Evolutionary conservation across 225 moss, liverwort and hornwort genomes (phyloP).

Genomic region (Sphagnum tenellum): DNA sequence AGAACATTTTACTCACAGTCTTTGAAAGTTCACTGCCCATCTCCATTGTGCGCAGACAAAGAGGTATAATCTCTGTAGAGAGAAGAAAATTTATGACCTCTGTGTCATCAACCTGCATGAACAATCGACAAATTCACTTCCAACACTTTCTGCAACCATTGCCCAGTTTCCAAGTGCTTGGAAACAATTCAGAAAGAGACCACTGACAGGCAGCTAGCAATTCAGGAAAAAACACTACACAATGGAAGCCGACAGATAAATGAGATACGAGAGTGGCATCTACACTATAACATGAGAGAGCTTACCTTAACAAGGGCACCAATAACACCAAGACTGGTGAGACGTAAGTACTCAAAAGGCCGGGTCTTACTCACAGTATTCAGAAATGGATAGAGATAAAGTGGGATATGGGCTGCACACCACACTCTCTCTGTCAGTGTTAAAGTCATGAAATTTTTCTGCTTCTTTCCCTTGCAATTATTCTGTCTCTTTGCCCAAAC

Average conservation of each 20-base stretch:
- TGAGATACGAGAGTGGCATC: too few relatives aligned
- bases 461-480: too few relatives aligned
- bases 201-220: too few relatives aligned
- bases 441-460: too few relatives aligned
- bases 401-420: constrained; percentile 84
- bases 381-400: constrained; percentile 96
- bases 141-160: too few relatives aligned
- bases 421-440: too few relatives aligned
- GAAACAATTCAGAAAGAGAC: too few relatives aligned
- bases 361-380: constrained; percentile 98
- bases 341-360: constrained; percentile 95
- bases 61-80: constrained; percentile 90
- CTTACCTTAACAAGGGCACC: constrained; percentile 91
- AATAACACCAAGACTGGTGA: constrained; percentile 97
- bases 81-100: constrained; percentile 99
- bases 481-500: too few relatives aligned
- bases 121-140: not conserved
- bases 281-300: too few relatives aligned
- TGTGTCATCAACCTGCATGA: constrained; percentile 86
- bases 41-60: constrained; percentile 97
- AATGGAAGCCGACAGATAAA: too few relatives aligned
- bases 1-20: constrained; percentile 45
- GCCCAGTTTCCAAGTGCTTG: too few relatives aligned
- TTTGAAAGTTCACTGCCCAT: constrained; percentile 99
- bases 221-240: too few relatives aligned